A percentile compares a stretch with the other conserved stretches of the same genome.
Conservation (phyloP, 2,329 filamentous ascomycete genomes). For the Helminthosporium solani region DNA sequence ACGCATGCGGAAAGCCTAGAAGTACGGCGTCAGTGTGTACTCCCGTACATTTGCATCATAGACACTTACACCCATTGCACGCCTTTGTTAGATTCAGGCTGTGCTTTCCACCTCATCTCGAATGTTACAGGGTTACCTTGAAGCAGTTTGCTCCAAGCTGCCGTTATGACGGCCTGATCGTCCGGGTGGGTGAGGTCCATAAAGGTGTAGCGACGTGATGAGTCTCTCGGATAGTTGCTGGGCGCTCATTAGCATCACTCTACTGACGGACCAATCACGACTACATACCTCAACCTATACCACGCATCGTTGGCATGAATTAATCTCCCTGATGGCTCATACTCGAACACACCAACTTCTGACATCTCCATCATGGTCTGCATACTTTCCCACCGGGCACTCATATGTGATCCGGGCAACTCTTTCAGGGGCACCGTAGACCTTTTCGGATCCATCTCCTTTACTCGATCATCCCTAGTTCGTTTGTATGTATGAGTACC, state of each 20-base stretch:
- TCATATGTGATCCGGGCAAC: constrained; percentile 16
- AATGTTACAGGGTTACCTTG: constrained; percentile 31
- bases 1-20: constrained; percentile 26
- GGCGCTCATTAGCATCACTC: neutral
- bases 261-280: neutral
- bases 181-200: constrained; percentile 33
- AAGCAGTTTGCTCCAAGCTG: constrained; percentile 31
- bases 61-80: constrained; percentile 33
- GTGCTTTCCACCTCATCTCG: constrained; percentile 38
- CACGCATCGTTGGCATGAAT: constrained; percentile 34
- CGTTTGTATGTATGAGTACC: constrained; percentile 6
- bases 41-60: no score
- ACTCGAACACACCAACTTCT: constrained; percentile 39
- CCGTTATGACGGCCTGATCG: constrained; percentile 28
- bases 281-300: constrained; percentile 24
- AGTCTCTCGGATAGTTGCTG: constrained; percentile 24
- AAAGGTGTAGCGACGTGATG: constrained; percentile 25
- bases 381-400: constrained; percentile 27
- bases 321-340: constrained; percentile 23
- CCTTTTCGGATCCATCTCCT: neutral
- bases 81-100: constrained; percentile 11
- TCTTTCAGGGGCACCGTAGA: constrained; percentile 1
- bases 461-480: constrained; percentile 9
- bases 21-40: no score
- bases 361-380: constrained; percentile 40